Base-by-base conservation (phyloP, 2,329 filamentous ascomycete species). In the Alternaria dauci region DNA sequence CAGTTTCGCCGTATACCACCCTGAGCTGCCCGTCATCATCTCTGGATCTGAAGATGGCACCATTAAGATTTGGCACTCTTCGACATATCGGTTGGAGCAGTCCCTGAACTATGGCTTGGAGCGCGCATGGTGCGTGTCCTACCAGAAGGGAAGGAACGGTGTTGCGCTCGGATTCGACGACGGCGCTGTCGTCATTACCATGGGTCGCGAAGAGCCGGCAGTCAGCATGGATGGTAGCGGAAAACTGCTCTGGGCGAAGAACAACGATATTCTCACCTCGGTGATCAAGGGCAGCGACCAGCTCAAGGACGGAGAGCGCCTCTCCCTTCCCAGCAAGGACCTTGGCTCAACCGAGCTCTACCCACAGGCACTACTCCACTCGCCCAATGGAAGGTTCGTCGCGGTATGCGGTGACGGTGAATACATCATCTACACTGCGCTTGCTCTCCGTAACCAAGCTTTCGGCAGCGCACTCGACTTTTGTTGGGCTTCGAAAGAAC, bases 51-150 rank as follows among this genome's bases (percentile, higher is more conserved):
- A 99, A 81, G 95, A 99, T 79, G 94, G 94, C 67, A 97, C 94
- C 0, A 89, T 99, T 77, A 96, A 97, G 81, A 94, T 99, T 79
- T 99, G 95, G 95, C 94, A 99, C 78, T 94, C 94, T 67, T 97
- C 97, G 76, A 99, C 95, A 54, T 98, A 98, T 81, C 87, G 95
- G 68, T 87, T 98, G 61, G 95, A 98, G 80, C 95, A 98, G 77
- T 96, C 94, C 0, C 84, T 99, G 64, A 97, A 93, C 82, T 99
- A 99, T 79, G 95, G 94, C 30, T 82, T 99, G 50, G 95, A 99
- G 80, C 88, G 95, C 74, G 95, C 94, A 56, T 99, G 95, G 95
- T 98, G 95, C 86, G 93, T 98, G 46, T 90, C 93, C 26, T 97
- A 96, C 76, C 95, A 99, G 78, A 91, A 93, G 77, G 94, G 94